Evolutionary conservation across 352 stramenopile genomes (phyloP).

Genomic region (Globisporangium recalcitrans): DNA sequence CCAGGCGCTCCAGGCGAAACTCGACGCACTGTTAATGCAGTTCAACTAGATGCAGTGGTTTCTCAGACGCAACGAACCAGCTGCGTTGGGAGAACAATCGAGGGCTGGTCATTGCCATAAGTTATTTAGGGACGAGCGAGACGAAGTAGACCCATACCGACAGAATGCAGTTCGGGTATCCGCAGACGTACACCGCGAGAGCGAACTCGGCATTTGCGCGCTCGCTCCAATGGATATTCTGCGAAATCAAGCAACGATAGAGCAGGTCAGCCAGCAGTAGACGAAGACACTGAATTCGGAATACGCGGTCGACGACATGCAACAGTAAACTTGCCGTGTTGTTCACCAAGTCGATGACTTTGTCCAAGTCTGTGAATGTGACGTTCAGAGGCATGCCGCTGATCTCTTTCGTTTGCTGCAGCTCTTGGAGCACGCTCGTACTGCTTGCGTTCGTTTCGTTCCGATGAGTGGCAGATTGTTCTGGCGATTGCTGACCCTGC

Average conservation of each 20-base stretch:
- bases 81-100: background rate
- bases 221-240: conserved; percentile 88
- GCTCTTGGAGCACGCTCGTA: conserved; percentile 20
- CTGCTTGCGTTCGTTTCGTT: background rate
- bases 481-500: conserved; percentile 13
- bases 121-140: conserved; percentile 40
- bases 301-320: conserved; percentile 3
- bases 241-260: conserved; percentile 11
- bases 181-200: conserved; percentile 81
- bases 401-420: conserved; percentile 45
- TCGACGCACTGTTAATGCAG: conserved; percentile 54
- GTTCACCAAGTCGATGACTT: conserved; percentile 77
- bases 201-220: conserved; percentile 87
- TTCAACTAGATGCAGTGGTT: conserved; percentile 30
- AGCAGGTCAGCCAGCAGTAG: conserved; percentile 7
- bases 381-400: conserved; percentile 82
- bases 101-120: background rate
- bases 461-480: background rate
- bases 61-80: too few relatives aligned
- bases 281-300: background rate
- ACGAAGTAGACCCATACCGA: conserved; percentile 92
- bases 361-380: conserved; percentile 84
- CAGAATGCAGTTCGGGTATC: conserved; percentile 84
- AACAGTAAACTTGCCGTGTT: conserved; percentile 56
- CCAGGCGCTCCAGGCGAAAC: conserved; percentile 62